phyloP scores from a whole-genome alignment of 768 basidiomycete species.

The Suillus subaureus region DNA sequence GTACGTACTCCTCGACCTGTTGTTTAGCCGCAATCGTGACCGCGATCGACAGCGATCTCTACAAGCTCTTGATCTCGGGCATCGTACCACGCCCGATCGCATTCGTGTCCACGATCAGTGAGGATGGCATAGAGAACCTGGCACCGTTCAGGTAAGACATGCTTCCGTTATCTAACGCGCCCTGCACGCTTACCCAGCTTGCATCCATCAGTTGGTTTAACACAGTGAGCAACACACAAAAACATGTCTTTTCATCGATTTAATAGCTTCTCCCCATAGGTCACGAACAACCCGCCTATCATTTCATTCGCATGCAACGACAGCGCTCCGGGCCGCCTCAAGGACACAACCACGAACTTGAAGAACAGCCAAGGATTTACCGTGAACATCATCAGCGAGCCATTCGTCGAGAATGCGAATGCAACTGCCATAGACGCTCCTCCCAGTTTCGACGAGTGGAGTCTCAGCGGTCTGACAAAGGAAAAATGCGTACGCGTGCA shows the following conservation, averaged over 20 bases:
- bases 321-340: constrained; percentile 23
- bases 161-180: background rate
- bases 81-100: constrained; percentile 48
- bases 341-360: constrained; percentile 52
- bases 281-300: constrained; percentile 29
- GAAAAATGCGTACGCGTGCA: constrained; percentile 33
- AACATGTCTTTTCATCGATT: background rate
- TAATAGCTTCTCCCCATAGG: constrained; percentile 12
- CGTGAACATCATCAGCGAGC: constrained; percentile 60
- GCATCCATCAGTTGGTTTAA: constrained; percentile 28
- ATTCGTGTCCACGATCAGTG: constrained; percentile 41
- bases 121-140: constrained; percentile 40
- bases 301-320: constrained; percentile 38
- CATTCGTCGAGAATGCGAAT: constrained; percentile 43
- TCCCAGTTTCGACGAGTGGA: constrained; percentile 41
- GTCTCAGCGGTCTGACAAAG: constrained; percentile 44
- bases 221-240: constrained; percentile 18
- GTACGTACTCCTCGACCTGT: constrained; percentile 20
- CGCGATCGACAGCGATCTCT: constrained; percentile 23
- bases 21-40: background rate
- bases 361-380: constrained; percentile 48
- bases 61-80: constrained; percentile 40
- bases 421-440: constrained; percentile 41
- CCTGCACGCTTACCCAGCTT: background rate
- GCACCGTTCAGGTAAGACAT: constrained; percentile 43